Percentiles rank a stretch among this genome's conserved stretches.
These are phyloP conservation scores for Sclerotiophoma versabilis DNA, from an alignment of 2,329 filamentous ascomycete genomes.

Conservation along the genomic window DNA sequence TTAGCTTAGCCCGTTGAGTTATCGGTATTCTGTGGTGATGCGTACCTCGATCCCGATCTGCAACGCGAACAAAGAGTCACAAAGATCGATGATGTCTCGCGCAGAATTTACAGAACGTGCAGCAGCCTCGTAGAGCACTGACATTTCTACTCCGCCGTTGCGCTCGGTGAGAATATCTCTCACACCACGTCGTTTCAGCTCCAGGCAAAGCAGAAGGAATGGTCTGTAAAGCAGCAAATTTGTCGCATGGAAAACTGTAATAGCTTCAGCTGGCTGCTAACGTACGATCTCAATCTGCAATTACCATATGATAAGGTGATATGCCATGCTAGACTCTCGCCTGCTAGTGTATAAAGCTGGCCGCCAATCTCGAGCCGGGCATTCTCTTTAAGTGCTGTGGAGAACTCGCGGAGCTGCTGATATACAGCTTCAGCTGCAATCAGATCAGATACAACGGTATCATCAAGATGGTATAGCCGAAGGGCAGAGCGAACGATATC, in stretches of 20 bases:
- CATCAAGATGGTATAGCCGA: slow-evolving; percentile 8
- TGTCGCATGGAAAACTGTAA: slow-evolving; percentile 4
- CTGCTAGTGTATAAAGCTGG: slow-evolving; percentile 4
- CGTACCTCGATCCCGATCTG: slow-evolving; percentile 5
- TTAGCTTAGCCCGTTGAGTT: neutral
- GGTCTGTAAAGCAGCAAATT: slow-evolving; percentile 9
- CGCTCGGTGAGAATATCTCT: slow-evolving; percentile 1
- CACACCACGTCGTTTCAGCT: slow-evolving; percentile 9
- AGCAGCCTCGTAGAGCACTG: slow-evolving; percentile 1
- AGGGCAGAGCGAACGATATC: slow-evolving; percentile 10
- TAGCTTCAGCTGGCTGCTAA: neutral
- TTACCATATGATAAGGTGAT: slow-evolving; percentile 12
- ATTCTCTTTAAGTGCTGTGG: neutral
- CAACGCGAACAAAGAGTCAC: slow-evolving; percentile 9
- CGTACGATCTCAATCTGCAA: neutral
- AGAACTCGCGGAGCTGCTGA: neutral
- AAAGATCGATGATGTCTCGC: slow-evolving; percentile 1
- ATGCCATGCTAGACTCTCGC: slow-evolving; percentile 12
- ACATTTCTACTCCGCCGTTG: slow-evolving; percentile 6
- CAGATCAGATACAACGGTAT: slow-evolving; percentile 1
- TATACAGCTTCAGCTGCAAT: neutral
- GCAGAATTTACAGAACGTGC: neutral
- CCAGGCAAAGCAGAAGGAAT: slow-evolving; percentile 4
- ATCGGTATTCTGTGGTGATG: neutral
- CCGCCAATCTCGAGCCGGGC: slow-evolving; percentile 6